phyloP scores from a whole-genome alignment of 352 stramenopile species.

The Globisporangium perplexum region DNA sequence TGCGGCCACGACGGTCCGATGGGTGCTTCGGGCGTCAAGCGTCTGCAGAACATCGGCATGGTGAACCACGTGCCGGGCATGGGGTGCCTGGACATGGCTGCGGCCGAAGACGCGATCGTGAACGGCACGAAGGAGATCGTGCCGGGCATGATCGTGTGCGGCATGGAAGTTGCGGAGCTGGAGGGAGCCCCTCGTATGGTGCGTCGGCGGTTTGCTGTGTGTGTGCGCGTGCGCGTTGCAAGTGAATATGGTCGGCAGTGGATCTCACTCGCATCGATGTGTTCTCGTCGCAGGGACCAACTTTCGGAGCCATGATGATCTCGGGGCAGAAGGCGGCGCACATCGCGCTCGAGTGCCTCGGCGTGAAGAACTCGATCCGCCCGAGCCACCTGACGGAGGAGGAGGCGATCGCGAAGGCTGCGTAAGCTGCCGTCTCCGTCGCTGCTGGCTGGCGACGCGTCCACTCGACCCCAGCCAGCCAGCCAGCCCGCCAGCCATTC shows the following conservation, averaged over 20 bases:
- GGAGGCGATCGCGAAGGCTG: slow-evolving; percentile 30
- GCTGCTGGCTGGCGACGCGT: not conserved
- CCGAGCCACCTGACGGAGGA: slow-evolving; percentile 27
- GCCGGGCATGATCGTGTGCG: slow-evolving; percentile 53
- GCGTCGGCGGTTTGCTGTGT: not conserved
- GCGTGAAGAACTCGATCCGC: slow-evolving; percentile 50
- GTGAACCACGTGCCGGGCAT: slow-evolving; percentile 50
- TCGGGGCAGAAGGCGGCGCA: slow-evolving; percentile 59
- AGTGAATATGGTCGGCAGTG: not conserved
- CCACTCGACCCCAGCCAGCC: not conserved
- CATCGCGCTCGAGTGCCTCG: slow-evolving; percentile 49
- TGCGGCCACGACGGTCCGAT: slow-evolving; percentile 61
- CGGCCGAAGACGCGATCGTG: slow-evolving; percentile 60
- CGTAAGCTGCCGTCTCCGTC: slow-evolving; percentile 16
- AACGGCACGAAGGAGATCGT: slow-evolving; percentile 58
- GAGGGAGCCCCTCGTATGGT: slow-evolving; percentile 57
- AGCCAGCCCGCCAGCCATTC: not conserved
- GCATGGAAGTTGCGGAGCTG: slow-evolving; percentile 61
- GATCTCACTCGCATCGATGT: not conserved
- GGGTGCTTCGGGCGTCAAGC: slow-evolving; percentile 58
- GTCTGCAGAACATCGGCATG: slow-evolving; percentile 62
- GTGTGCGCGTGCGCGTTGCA: not conserved
- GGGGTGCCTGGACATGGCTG: slow-evolving; percentile 52
- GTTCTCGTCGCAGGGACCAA: slow-evolving; percentile 26
- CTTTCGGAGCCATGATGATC: slow-evolving; percentile 67